Evolutionary conservation across 257 asterid genomes (phyloP).

Genomic region (Capsicum baccatum): DNA sequence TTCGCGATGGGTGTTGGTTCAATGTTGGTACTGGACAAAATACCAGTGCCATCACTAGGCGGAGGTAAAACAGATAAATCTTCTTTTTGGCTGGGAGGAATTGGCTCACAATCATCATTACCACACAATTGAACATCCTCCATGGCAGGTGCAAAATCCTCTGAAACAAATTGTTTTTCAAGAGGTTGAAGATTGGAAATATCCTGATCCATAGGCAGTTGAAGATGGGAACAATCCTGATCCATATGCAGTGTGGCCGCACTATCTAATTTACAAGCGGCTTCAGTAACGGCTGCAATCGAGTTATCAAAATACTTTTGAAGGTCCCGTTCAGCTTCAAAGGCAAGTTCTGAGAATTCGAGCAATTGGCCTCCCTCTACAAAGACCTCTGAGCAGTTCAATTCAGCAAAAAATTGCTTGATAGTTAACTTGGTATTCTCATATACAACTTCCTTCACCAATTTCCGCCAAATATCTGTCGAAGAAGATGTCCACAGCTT

Average conservation of each 20-base stretch:
- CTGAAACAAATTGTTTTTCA: constrained; percentile 31
- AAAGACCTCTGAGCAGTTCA: constrained; percentile 44
- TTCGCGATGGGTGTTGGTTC: constrained; percentile 31
- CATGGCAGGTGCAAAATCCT: constrained; percentile 17
- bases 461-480: constrained; percentile 55
- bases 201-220: constrained; percentile 26
- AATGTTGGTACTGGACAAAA: constrained; percentile 35
- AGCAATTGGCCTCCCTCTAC: constrained; percentile 42
- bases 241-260: constrained; percentile 30
- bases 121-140: not conserved
- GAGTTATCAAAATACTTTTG: constrained; percentile 39
- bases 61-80: constrained; percentile 36
- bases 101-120: constrained; percentile 24
- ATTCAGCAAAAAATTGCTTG: constrained; percentile 44
- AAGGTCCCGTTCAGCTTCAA: constrained; percentile 36
- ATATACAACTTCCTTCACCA: constrained; percentile 53
- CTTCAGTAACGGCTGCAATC: constrained; percentile 45
- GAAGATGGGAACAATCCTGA: constrained; percentile 33
- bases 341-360: constrained; percentile 39
- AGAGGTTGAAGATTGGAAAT: constrained; percentile 31
- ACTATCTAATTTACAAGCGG: constrained; percentile 38
- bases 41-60: constrained; percentile 34
- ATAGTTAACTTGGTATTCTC: constrained; percentile 51
- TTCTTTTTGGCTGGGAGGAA: constrained; percentile 37
- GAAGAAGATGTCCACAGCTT: constrained; percentile 68